Evolutionary conservation across 2,329 filamentous ascomycete species (phyloP), one percentile per base, ranked within the genome.

Genomic region (Penicillium thymicola): DNA sequence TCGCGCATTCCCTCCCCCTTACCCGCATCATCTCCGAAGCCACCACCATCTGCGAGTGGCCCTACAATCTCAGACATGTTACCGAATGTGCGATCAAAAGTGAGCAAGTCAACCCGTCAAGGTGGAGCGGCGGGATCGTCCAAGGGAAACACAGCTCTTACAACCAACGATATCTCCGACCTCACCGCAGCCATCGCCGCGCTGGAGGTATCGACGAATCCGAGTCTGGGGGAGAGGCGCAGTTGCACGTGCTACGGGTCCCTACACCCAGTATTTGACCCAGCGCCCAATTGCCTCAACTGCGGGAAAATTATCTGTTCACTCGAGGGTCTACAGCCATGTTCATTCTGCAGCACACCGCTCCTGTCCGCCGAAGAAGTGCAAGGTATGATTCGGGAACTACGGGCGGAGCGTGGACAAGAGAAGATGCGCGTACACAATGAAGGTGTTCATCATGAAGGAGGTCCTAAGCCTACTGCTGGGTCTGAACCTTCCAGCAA

Each of bases 261-360:
- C 0, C 85, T 90, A 2, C 94, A 99, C 72, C 90, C 93, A 0
- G 82, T 97, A 3, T 88, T 97, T 43, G 85, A 85, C n/a, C 92
- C 93, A 0, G 92, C 92, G 0, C 94, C 94, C 0, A 99, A 97
- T 71, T 99, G 94, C 70, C 78, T 95, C 16, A 87, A 83, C 43
- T 99, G 94, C 67, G 94, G 94, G 57, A 97, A 97, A 72, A 91
- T 99, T 13, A 88, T 97, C 53, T 99, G 94, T 72, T 85, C 96
- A 25, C 92, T 94, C 68, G 92, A 99, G 74, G 94, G 94, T 0
- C 81, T 97, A 0, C 93, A 93, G 0, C 93, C 93, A 0, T 99
- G 94, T 73, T 97, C 93, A 0, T 97, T 90, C 69, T 99, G 94
- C 76, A 86, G 86, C 0, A 81, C 83, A 0, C 85, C 90, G 0